Evolutionary conservation across 2,329 filamentous ascomycete genomes (phyloP), one percentile per base, ranked within the genome.

Genomic region (Pseudogymnoascus sp.): DNA sequence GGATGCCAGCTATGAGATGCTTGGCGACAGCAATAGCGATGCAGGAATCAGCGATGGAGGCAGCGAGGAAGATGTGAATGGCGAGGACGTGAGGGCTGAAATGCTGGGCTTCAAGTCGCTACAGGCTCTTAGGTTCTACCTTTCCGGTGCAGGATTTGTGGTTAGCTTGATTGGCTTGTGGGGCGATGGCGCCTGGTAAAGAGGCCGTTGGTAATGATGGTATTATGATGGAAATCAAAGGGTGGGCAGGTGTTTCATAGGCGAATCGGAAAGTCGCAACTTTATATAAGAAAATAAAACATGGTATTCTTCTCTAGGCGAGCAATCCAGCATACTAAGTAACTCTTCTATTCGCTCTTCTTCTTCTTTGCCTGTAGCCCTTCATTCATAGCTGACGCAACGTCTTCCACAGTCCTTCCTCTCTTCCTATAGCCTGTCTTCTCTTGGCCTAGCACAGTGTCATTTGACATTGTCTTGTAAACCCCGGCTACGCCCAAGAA

Each of bases 1-100:
- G 79, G 88, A 92, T 74, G 83, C 85, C 54, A 90, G 85, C 80
- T 90, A 89, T 76, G 88, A 91, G 76, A 83, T 89, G 8, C 78
- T 89, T 23, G 80, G 82, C 48, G 80, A 85, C 28, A 75, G 79
- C n/a, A 77, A 78, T 67, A 81, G 78, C 67, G 79, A 83, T 65
- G 71, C 71, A 19, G 69, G 57, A 39, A 77, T 76, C 60, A 78
- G 79, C 36, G 79, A 79, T 43, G 81, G 81, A 75, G 85, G 83
- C 69, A 74, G 73, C 69, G 78, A 75, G 36, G 75, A 75, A 31
- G 71, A 72, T 57, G 69, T 85, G 66, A 88, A 88, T 70, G 85
- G 85, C 34, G 86, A 88, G 77, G 83, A 86, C 70, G 81, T 88
- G 51, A 79, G 83, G 67, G 78, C 75, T 54, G 79, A 81, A 72